Evolutionary conservation across 2,329 filamentous ascomycete genomes (phyloP).

Genomic region (Trichoderma sp.): DNA sequence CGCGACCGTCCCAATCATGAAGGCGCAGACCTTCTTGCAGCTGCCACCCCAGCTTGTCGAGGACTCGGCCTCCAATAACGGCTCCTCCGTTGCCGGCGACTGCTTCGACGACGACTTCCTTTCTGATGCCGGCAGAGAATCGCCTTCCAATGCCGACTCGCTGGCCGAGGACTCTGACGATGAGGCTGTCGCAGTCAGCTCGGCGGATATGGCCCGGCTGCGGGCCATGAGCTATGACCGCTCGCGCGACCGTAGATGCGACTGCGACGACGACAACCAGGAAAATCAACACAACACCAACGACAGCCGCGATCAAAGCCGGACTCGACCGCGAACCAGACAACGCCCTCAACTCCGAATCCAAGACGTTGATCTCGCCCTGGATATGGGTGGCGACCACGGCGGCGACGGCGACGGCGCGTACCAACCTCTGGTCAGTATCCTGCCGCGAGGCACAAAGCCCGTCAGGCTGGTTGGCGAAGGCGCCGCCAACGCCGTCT

Average conservation of each 20-base stretch:
- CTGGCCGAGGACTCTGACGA: slow-evolving; percentile 23
- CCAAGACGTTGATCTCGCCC: background rate
- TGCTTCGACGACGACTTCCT: slow-evolving; percentile 23
- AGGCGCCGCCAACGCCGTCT: slow-evolving; percentile 77
- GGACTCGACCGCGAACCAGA: background rate
- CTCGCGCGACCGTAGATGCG: background rate
- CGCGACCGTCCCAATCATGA: slow-evolving; percentile 31
- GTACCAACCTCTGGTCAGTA: slow-evolving; percentile 30
- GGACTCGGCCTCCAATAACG: slow-evolving; percentile 28
- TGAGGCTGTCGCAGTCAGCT: slow-evolving; percentile 27
- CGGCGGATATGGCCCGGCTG: slow-evolving; percentile 29
- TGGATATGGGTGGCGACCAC: slow-evolving; percentile 2
- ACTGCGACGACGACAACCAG: background rate
- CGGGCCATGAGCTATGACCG: slow-evolving; percentile 24
- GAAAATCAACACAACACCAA: background rate
- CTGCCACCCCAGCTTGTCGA: slow-evolving; percentile 26
- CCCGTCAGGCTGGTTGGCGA: slow-evolving; percentile 57
- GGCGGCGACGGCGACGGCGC: background rate
- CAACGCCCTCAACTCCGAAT: background rate
- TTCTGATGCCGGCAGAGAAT: slow-evolving; percentile 22
- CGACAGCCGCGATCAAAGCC: background rate
- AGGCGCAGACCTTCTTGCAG: slow-evolving; percentile 26
- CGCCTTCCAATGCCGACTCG: slow-evolving; percentile 22
- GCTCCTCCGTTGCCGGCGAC: slow-evolving; percentile 25
- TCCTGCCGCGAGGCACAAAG: slow-evolving; percentile 37